Percentiles rank a stretch among this genome's conserved stretches.
Evolutionary conservation across 768 basidiomycete genomes (phyloP).

Genomic region (Auriscalpium microsporum): DNA sequence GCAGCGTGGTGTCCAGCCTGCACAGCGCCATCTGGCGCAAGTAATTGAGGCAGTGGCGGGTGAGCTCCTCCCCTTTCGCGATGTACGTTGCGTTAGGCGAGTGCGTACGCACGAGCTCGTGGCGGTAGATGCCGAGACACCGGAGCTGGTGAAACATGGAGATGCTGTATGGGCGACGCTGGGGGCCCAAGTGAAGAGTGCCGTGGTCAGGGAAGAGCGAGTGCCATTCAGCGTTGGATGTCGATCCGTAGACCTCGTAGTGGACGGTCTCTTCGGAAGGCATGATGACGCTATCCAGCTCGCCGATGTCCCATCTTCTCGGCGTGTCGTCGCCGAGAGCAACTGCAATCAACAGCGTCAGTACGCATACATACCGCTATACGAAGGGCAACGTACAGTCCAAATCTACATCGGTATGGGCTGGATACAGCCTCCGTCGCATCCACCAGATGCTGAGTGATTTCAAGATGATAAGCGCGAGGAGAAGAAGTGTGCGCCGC

Average conservation of each 20-base stretch:
- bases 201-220: not conserved
- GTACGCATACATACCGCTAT: no score
- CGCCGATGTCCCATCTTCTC: not conserved
- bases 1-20: slow-evolving; percentile 30
- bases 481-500: no score
- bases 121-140: slow-evolving; percentile 25
- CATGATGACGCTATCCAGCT: not conserved
- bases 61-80: slow-evolving; percentile 15
- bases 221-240: not conserved
- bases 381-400: no score
- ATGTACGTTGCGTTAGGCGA: slow-evolving; percentile 12
- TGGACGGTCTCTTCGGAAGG: not conserved
- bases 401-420: no score
- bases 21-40: slow-evolving; percentile 30
- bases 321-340: not conserved
- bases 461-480: no score
- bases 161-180: slow-evolving; percentile 16
- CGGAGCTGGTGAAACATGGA: slow-evolving; percentile 44
- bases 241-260: not conserved
- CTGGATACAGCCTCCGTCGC: no score
- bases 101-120: slow-evolving; percentile 12
- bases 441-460: no score
- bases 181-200: not conserved
- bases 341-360: not conserved
- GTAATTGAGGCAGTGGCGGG: slow-evolving; percentile 31